These are phyloP conservation scores for Biscogniauxia sp. DNA, from an alignment of 2,329 filamentous ascomycete genomes.

Conservation along the genomic window DNA sequence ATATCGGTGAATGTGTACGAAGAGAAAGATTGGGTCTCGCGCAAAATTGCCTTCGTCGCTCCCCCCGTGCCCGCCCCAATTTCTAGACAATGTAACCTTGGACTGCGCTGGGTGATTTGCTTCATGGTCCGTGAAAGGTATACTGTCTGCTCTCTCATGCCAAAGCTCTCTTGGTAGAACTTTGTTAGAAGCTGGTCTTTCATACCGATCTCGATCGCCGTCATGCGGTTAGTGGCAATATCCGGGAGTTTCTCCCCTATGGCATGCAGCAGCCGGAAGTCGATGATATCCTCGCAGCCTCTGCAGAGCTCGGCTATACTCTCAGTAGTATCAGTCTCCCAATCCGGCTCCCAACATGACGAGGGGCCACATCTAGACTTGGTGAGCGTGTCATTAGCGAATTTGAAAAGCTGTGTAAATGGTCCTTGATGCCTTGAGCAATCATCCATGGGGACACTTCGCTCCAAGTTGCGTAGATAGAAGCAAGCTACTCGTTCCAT, in stretches of 20 bases:
- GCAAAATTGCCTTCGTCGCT: slow-evolving; percentile 2
- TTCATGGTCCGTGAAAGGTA: slow-evolving; percentile 23
- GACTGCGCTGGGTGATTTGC: slow-evolving; percentile 36
- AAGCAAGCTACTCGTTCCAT: slow-evolving; percentile 7
- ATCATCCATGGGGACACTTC: neutral
- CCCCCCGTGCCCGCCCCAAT: slow-evolving; percentile 4
- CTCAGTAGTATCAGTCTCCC: slow-evolving; percentile 7
- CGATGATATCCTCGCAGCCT: neutral
- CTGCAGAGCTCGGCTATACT: neutral
- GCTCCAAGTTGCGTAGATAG: slow-evolving; percentile 1
- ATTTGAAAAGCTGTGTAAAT: slow-evolving; percentile 2
- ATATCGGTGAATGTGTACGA: slow-evolving; percentile 43
- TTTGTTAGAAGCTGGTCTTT: neutral
- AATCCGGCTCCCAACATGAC: slow-evolving; percentile 5
- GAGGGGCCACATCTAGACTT: neutral
- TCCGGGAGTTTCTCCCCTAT: neutral
- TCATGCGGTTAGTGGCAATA: neutral
- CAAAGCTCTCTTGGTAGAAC: slow-evolving; percentile 4
- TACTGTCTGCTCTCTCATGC: slow-evolving; percentile 15
- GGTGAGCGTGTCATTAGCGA: slow-evolving; percentile 2
- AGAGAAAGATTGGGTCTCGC: neutral
- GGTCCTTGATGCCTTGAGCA: neutral
- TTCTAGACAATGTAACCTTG: slow-evolving; percentile 35
- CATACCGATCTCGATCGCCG: slow-evolving; percentile 3
- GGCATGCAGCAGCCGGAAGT: slow-evolving; percentile 2